These are phyloP conservation scores for Didymella keratinophila DNA, from an alignment of 2,329 filamentous ascomycete species.

Conservation along the genomic window DNA sequence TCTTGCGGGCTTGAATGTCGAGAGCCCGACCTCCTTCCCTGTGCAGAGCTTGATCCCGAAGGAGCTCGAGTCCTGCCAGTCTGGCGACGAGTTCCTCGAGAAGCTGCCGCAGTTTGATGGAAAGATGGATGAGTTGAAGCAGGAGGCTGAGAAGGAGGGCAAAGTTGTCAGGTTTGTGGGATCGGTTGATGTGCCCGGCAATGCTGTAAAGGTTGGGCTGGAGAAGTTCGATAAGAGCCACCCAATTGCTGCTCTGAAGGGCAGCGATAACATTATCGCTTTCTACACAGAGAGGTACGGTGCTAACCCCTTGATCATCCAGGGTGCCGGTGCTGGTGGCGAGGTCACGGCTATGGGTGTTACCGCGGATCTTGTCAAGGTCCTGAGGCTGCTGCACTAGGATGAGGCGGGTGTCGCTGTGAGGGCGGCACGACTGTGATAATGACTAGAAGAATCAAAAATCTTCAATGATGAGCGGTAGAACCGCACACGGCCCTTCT, in stretches of 20 bases:
- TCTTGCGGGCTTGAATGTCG: slow-evolving; percentile 79
- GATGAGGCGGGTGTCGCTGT: background rate
- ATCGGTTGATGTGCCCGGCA: slow-evolving; percentile 83
- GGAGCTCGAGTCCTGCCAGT: slow-evolving; percentile 78
- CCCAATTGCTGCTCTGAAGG: slow-evolving; percentile 92
- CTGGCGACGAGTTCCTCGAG: slow-evolving; percentile 85
- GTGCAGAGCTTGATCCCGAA: slow-evolving; percentile 92
- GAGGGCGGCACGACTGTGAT: background rate
- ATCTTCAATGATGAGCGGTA: background rate
- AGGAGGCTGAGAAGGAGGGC: slow-evolving; percentile 81
- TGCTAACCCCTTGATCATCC: slow-evolving; percentile 87
- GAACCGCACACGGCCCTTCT: too few species aligned
- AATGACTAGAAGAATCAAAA: background rate
- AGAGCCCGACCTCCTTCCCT: slow-evolving; percentile 87
- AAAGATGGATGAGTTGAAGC: slow-evolving; percentile 89
- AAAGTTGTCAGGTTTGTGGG: slow-evolving; percentile 96
- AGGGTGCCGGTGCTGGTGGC: slow-evolving; percentile 91
- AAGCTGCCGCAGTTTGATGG: slow-evolving; percentile 81
- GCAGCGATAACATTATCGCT: slow-evolving; percentile 98
- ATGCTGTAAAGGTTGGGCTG: slow-evolving; percentile 88
- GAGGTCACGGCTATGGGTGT: slow-evolving; percentile 99
- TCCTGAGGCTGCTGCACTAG: slow-evolving; percentile 73
- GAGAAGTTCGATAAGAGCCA: slow-evolving; percentile 84
- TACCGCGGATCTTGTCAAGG: slow-evolving; percentile 90
- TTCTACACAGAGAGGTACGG: slow-evolving; percentile 98